Evolutionary conservation across 257 asterid species (phyloP).

Genomic region (Solanum dulcamara): DNA sequence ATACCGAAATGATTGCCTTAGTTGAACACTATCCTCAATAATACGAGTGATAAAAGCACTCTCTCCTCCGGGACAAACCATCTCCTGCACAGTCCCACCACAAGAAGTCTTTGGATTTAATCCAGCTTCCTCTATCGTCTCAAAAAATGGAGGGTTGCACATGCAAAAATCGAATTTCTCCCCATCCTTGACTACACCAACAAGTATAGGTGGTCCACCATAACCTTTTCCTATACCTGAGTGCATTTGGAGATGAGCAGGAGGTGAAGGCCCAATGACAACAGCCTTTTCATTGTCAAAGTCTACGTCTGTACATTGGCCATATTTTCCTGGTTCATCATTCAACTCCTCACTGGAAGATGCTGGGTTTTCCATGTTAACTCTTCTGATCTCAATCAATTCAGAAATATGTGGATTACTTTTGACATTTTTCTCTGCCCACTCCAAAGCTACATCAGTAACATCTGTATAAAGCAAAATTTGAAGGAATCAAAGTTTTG

Average conservation of each 20-base stretch:
- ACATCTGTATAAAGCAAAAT: slow-evolving; percentile 36
- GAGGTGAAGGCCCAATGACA: slow-evolving; percentile 1
- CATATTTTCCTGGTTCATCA: slow-evolving; percentile 2
- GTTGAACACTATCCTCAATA: slow-evolving; percentile 63
- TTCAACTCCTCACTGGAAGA: slow-evolving; percentile 7
- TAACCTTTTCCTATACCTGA: slow-evolving; percentile 11
- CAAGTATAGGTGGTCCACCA: slow-evolving; percentile 45
- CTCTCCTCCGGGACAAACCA: slow-evolving; percentile 94
- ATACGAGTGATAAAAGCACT: slow-evolving; percentile 60
- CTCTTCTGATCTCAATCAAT: slow-evolving; percentile 73
- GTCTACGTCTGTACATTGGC: slow-evolving; percentile 5
- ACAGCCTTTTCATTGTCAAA: background rate
- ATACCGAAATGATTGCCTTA: slow-evolving; percentile 62
- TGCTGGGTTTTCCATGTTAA: slow-evolving; percentile 3
- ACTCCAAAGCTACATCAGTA: slow-evolving; percentile 80
- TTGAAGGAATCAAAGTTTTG: background rate
- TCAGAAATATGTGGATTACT: slow-evolving; percentile 64
- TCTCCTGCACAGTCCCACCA: slow-evolving; percentile 87
- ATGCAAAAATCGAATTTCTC: slow-evolving; percentile 87
- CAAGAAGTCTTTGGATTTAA: slow-evolving; percentile 87
- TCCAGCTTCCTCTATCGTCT: slow-evolving; percentile 86
- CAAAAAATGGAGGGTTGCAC: slow-evolving; percentile 97
- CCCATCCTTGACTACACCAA: slow-evolving; percentile 59
- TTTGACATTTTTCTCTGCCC: slow-evolving; percentile 67
- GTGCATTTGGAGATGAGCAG: slow-evolving; percentile 9